Conservation (phyloP, 495 filamentous ascomycete genomes). For the Tetracladium setigerum region DNA sequence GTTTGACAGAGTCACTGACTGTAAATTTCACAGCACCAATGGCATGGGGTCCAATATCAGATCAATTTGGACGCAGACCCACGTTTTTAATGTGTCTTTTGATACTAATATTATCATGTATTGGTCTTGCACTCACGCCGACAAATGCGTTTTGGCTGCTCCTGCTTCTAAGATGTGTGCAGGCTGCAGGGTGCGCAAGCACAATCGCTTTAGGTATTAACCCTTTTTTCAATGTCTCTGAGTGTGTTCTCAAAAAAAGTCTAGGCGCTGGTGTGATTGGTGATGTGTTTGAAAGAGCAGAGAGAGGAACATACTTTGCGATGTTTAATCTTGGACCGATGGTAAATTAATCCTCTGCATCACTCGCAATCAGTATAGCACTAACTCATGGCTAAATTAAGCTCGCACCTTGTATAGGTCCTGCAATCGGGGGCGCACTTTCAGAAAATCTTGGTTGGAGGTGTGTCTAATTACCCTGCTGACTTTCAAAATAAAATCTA, state of each 20-base stretch:
- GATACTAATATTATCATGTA: background rate
- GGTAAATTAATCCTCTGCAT: background rate
- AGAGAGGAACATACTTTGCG: background rate
- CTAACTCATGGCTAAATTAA: too few relatives aligned
- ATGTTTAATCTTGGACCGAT: background rate
- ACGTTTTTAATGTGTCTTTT: background rate
- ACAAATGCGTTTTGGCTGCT: background rate
- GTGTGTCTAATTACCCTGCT: too few relatives aligned
- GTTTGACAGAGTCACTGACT: background rate
- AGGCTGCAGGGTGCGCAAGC: background rate
- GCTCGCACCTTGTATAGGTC: too few relatives aligned
- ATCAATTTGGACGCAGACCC: background rate
- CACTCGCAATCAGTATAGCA: too few relatives aligned
- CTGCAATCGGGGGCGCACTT: too few relatives aligned
- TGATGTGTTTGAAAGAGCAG: background rate
- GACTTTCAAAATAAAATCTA: background rate
- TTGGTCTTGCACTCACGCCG: background rate
- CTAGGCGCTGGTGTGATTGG: background rate
- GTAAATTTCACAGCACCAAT: background rate
- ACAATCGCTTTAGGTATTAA: background rate
- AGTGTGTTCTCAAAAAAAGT: background rate
- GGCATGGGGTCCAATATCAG: background rate
- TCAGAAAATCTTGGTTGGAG: too few relatives aligned
- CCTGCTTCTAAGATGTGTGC: background rate
- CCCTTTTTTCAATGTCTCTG: background rate